Base-by-base conservation (phyloP, 148 eudicot genomes). In the Vaccinium vitisidaea region DNA sequence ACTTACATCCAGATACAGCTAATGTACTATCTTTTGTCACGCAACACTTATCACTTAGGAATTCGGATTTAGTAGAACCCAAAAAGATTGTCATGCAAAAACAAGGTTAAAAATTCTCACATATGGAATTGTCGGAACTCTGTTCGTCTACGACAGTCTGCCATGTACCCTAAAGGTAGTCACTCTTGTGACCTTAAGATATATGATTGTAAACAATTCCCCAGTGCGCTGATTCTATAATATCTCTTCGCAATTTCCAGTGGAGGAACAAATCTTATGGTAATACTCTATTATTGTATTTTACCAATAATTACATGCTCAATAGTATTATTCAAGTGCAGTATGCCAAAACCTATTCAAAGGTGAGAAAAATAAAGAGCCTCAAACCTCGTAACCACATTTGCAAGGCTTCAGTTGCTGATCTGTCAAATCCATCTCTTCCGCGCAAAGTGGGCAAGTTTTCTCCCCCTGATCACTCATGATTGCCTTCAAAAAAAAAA, bases 401-500 rank as follows among this genome's bases (percentile, higher is more conserved):
- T 89, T 92, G 99, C 99, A 96, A 77, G 99, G 98, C 94, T 94
- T 96, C 90, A 96, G 85, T 83, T 96, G 99, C 87, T 92, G 99
- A 90, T 96, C 99, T 46, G 98, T 96, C 93, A 96, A 88, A 89
- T 96, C 99, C 99, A 96, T 96, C 93, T 96, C 99, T 91, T 94
- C 99, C 8, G 98, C 95, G 58, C 99, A 96, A 83, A 96, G 99
- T 83, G 99, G 99, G 89, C 99, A 96, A 86, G 92, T 89, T 92
- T 91, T 96, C 80, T 96, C 99, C 85, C 99, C 95, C 84, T 91
- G 91, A 32, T 94, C 98, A 79, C 94, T 92, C 99, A 96, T 96
- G 93, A 84, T 96, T 91, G 87, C 88, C 91, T 91, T 82, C 58
- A 59, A 19, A 65, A 36, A 4, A 18, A 36, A 4, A 18, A 70